phyloP scores from a whole-genome alignment of 129 eudicot genomes.

The Heracleum sosnowskyi region DNA sequence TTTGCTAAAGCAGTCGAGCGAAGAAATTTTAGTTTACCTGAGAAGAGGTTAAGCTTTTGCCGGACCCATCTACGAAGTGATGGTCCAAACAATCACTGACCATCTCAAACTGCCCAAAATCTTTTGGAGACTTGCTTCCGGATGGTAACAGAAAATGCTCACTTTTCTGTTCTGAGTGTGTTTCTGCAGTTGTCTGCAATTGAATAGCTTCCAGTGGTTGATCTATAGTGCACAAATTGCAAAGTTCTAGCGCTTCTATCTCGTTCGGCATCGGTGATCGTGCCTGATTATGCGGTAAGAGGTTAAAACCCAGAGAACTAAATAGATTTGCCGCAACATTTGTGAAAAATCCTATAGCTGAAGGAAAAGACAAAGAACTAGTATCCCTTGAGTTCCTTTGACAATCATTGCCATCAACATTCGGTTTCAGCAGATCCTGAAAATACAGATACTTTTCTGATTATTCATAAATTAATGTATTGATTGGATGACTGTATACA shows the following conservation, averaged over 20 bases:
- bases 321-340: slow-evolving; percentile 44
- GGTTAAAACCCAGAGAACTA: slow-evolving; percentile 33
- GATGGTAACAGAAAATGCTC: slow-evolving; percentile 15
- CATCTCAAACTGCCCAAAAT: slow-evolving; percentile 60
- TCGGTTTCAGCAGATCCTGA: slow-evolving; percentile 40
- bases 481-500: neutral
- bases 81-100: slow-evolving; percentile 66
- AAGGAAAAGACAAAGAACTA: slow-evolving; percentile 32
- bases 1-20: neutral
- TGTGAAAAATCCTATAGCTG: slow-evolving; percentile 52
- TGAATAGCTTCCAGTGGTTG: slow-evolving; percentile 13
- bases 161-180: slow-evolving; percentile 17
- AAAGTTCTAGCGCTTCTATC: slow-evolving; percentile 32
- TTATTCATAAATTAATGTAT: neutral
- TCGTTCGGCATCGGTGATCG: slow-evolving; percentile 7
- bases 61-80: slow-evolving; percentile 58
- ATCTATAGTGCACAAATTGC: slow-evolving; percentile 10
- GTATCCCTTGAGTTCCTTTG: slow-evolving; percentile 26
- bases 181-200: slow-evolving; percentile 21
- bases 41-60: slow-evolving; percentile 36
- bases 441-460: neutral
- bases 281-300: slow-evolving; percentile 13
- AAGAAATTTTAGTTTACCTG: slow-evolving; percentile 37
- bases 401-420: slow-evolving; percentile 27
- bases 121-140: slow-evolving; percentile 16